A percentile compares a stretch with the other conserved stretches of the same genome.
Evolutionary conservation across 1,284 basidiomycete species (phyloP).

Genomic region (Microbotryomycetes sp.): DNA sequence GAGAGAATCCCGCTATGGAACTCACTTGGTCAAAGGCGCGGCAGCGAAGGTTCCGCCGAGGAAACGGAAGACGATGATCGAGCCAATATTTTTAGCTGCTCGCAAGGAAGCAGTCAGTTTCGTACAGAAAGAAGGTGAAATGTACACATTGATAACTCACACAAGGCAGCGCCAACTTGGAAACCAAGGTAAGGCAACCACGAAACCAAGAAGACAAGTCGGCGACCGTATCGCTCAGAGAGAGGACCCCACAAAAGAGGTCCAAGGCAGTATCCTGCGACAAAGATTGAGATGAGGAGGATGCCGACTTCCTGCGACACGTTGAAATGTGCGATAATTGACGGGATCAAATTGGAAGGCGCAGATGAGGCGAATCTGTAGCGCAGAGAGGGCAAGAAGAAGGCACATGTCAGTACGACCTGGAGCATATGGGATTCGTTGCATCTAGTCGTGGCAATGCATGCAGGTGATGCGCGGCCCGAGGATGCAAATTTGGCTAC

Average conservation of each 20-base stretch:
- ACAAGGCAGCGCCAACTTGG: constrained; percentile 58
- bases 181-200: constrained; percentile 61
- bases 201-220: constrained; percentile 59
- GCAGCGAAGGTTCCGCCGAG: constrained; percentile 55
- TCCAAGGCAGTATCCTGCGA: constrained; percentile 41
- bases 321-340: constrained; percentile 50
- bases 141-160: background rate
- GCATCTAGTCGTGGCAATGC: background rate
- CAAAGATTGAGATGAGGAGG: constrained; percentile 45
- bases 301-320: constrained; percentile 52
- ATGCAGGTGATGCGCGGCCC: background rate
- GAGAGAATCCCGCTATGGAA: no score
- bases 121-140: background rate
- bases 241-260: constrained; percentile 43
- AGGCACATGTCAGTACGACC: background rate
- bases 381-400: background rate
- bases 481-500: background rate
- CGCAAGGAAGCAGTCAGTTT: no score
- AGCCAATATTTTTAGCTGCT: constrained; percentile 50
- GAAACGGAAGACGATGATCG: constrained; percentile 61
- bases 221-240: constrained; percentile 51
- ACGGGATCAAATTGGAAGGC: constrained; percentile 47
- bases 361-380: constrained; percentile 57
- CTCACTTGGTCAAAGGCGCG: constrained; percentile 37
- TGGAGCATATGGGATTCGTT: background rate